These are phyloP conservation scores for Geranomyces variabilis DNA, from an alignment of 192 early-diverging fungal genomes.

Conservation along the genomic window DNA sequence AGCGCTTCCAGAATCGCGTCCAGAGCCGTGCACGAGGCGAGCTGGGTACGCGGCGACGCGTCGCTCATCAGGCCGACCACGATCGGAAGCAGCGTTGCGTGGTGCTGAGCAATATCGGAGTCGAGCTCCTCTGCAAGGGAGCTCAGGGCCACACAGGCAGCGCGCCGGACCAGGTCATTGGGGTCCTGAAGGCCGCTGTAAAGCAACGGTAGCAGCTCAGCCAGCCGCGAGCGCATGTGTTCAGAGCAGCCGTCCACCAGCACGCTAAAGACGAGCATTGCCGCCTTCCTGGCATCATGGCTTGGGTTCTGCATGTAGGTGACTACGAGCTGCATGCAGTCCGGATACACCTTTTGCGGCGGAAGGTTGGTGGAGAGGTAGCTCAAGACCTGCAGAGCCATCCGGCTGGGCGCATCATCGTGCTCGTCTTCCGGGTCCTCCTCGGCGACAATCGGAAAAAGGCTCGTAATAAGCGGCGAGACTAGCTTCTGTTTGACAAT, in stretches of 20 bases:
- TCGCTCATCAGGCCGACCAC: conserved; percentile 86
- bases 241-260: conserved; percentile 88
- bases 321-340: conserved; percentile 71
- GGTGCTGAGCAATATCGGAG: conserved; percentile 76
- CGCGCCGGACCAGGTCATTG: conserved; percentile 75
- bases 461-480: conserved; percentile 70
- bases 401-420: conserved; percentile 79
- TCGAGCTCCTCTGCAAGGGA: conserved; percentile 71
- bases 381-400: conserved; percentile 73
- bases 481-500: conserved; percentile 84
- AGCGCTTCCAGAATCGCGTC: conserved; percentile 90
- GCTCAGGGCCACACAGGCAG: conserved; percentile 84
- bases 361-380: conserved; percentile 80
- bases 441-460: conserved; percentile 85
- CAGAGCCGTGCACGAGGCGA: conserved; percentile 80
- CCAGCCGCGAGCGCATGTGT: conserved; percentile 74
- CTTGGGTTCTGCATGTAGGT: conserved; percentile 79
- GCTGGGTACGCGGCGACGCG: conserved; percentile 69
- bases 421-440: conserved; percentile 78
- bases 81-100: conserved; percentile 80
- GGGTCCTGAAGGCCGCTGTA: conserved; percentile 80
- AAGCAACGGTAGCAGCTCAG: conserved; percentile 78
- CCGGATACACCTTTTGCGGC: conserved; percentile 86
- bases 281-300: conserved; percentile 78
- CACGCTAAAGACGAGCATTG: conserved; percentile 83